Evolutionary conservation across 495 filamentous ascomycete species (phyloP), one percentile per base, ranked within the genome.

Genomic region (Neurospora pannonica): DNA sequence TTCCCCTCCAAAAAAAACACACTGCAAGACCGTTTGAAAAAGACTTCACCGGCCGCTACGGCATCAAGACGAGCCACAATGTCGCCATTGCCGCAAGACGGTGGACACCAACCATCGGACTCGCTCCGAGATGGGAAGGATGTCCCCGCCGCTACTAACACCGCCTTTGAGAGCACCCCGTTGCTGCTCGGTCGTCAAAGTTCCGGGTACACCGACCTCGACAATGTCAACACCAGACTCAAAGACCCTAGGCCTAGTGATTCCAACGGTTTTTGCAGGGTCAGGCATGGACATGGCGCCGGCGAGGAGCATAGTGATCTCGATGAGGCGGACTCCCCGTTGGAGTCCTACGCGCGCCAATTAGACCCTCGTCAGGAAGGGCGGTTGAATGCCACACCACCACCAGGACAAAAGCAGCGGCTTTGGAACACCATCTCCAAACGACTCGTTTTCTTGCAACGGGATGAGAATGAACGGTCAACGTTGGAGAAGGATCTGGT

Each of bases 401-500:
- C 28, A 3, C 54, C 8, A 31, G 28, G 4, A 6, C 48, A 28
- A 54, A 54, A 24, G 11, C 54, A 62, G 3, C 54, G 54, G 28
- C 54, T 62, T 17, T 62, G 54, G 54, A 34, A 62, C 3, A 62
- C 6, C 13, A 34, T 62, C 54, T 62, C 28, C 54, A 62, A 34
- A 31, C 54, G 28, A 62, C 54, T 62, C 6, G 28, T 62, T 34
- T 62, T 31, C 24, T 31, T 62, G 6, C 24, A 62, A 62, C 54
- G 28, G 15, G 54, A 62, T 62, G 54, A 19, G 0, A 62, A 19
- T 62, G 54, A 74, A n/a, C n/a, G 71, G 24, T 60, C 80, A 37
- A 73, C 78, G 13, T 77, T 81, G 70, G 83, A 84, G 73, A 74
- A 77, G 39, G 80, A 83, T 74, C 74, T 84, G 36, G 83, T 84